These are phyloP conservation scores for Aspergillus mulundensis DNA, from an alignment of 495 filamentous ascomycete species.

Conservation along the genomic window DNA sequence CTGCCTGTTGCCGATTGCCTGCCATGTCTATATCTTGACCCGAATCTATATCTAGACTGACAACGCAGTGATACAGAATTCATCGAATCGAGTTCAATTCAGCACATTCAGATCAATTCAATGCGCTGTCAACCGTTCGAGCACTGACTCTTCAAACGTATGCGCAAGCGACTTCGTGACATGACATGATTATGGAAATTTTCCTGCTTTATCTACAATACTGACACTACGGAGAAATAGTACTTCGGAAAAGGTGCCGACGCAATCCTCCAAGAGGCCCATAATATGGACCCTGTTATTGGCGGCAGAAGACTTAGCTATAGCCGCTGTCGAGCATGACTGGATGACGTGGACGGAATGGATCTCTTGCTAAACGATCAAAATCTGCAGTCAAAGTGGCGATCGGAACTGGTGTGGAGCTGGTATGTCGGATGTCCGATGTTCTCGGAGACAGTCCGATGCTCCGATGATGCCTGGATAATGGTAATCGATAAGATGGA, in stretches of 20 bases:
- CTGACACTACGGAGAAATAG: not conserved
- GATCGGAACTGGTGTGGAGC: not conserved
- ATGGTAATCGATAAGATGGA: no score
- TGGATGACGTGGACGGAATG: slow-evolving; percentile 4
- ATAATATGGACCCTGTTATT: not conserved
- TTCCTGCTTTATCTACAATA: not conserved
- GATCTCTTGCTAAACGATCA: not conserved
- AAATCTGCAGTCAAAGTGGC: slow-evolving; percentile 1
- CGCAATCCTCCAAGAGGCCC: not conserved
- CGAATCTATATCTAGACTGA: no score
- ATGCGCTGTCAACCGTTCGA: not conserved
- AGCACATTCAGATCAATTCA: not conserved
- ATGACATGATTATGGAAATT: not conserved
- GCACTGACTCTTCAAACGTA: not conserved
- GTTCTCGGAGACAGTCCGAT: not conserved
- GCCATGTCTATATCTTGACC: not conserved
- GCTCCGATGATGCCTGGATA: not conserved
- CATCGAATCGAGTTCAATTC: not conserved
- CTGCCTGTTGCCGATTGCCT: slow-evolving; percentile 33
- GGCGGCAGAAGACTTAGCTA: slow-evolving; percentile 1
- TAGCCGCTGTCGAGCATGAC: not conserved
- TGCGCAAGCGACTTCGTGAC: not conserved
- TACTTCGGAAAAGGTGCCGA: not conserved
- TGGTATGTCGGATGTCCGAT: slow-evolving; percentile 1
- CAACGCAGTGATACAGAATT: not conserved